Evolutionary conservation across 2,329 filamentous ascomycete genomes (phyloP), one percentile per base, ranked within the genome.

Genomic region (Chaetothyriales sp.): DNA sequence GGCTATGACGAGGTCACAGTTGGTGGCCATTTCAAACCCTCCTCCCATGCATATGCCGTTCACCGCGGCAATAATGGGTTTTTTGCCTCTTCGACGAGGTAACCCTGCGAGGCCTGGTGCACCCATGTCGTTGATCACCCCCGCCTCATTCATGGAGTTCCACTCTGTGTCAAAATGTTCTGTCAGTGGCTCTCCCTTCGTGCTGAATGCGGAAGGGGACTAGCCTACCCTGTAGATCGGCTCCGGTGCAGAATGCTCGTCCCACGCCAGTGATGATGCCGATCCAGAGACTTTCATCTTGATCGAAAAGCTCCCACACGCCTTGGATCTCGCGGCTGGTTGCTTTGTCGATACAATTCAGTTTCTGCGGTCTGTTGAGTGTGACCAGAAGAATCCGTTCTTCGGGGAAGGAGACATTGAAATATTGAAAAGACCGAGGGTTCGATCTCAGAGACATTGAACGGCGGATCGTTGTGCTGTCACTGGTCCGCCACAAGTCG

Each of bases 41-140:
- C 85, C 86, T 22, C 86, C 86, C 45, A 85, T 75, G 54, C 82
- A 85, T 9, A 84, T 69, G 6, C 86, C 86, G 62, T 88, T 86
- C 22, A 89, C 81, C 1, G 85, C 86, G 1, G 81, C 83, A 25
- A 89, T 76, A 50, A 89, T 73, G 8, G 85, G 86, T 62, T 89
- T 89, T 66, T 78, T 80, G 47, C 84, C 84, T 2, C 66, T 66
- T 22, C 84, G 74, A 57, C 84, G 80, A 48, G 77, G 49, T 18
- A 58, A 37, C 6, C 54, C 54, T 29, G 48, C 54, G 37, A 52
- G 70, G 18, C 69, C 69, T 3, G 61, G 51, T 20, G 50, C 48
- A 29, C 47, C 25, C 62, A 19, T 59, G 33, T 7, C 65, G 64
- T 51, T 51, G 50, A 51, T 49, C 44, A 47, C 51, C 45, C 47